Conservation (phyloP, 2,329 filamentous ascomycete species). For the Talaromyces sp. region DNA sequence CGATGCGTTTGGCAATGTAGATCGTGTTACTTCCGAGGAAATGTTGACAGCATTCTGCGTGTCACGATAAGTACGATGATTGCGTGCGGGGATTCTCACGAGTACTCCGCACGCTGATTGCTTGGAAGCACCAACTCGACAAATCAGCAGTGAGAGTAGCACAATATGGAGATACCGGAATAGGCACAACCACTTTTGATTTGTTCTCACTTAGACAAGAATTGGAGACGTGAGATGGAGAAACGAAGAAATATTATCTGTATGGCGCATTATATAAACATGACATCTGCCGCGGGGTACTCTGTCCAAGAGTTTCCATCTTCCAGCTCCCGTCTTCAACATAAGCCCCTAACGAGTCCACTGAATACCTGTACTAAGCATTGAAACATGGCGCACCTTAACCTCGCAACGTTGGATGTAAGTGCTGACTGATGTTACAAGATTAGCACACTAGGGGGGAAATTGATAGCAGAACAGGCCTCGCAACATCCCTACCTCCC, state of each 20-base stretch:
- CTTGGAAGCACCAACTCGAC: not conserved
- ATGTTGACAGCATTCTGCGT: not conserved
- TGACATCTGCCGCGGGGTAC: conserved; percentile 6
- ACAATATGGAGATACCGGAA: not conserved
- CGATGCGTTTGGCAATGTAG: not conserved
- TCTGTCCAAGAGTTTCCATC: no score
- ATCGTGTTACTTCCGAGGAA: not conserved
- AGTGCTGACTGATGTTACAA: conserved; percentile 8
- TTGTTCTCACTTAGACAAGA: not conserved
- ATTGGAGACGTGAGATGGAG: not conserved
- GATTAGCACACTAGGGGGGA: not conserved
- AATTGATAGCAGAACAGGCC: conserved; percentile 21
- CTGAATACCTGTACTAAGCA: not conserved
- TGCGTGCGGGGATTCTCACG: not conserved
- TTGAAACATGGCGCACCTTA: conserved; percentile 32
- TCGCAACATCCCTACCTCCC: conserved; percentile 60
- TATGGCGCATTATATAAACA: conserved; percentile 17
- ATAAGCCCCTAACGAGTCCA: not conserved
- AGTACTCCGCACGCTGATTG: conserved; percentile 9
- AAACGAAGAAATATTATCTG: not conserved
- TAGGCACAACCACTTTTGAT: conserved; percentile 1
- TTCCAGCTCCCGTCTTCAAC: not conserved
- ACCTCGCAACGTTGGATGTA: conserved; percentile 44
- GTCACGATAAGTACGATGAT: not conserved
- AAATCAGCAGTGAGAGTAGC: not conserved